Evolutionary conservation across 495 filamentous ascomycete species (phyloP), one percentile per base, ranked within the genome.

Genomic region (Aspergillus incahuasiensis): DNA sequence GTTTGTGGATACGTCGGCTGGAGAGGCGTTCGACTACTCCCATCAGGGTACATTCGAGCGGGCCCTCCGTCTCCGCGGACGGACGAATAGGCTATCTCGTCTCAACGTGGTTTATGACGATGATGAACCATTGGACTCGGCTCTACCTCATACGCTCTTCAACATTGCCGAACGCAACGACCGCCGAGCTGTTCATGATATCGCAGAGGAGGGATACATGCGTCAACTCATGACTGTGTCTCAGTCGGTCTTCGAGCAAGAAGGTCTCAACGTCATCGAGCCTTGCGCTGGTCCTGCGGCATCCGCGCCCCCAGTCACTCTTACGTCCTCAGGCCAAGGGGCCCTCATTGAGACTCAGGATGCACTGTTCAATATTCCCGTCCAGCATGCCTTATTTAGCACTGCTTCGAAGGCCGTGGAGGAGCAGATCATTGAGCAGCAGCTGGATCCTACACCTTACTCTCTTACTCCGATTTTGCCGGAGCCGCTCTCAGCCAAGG

Each of bases 251-350:
- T 95, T 88, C 67, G 73, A 82, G 30, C 79, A 83, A 18, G 79
- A 86, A 38, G 90, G 89, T 0, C 82, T 97, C 11, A 68, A 79
- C 22, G 74, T 83, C 30, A 85, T 96, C 40, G 95, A 97, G 68
- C 86, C 90, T 57, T 88, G 87, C 57, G 88, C 85, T 16, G 72
- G 82, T 45, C 88, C 88, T 5, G 78, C 78, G 16, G 90, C 89
- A 6, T 84, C 89, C 1, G 91, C 92, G n/a, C 92, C 94, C 13
- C 94, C 94, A 0, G 86, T 97, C 58, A 83, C 88, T 44, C 78
- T 97, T 3, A 75, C 84, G 25, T 90, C 85, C 66, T 82, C 86
- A 18, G 88, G 86, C 55, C 86, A 86, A 56, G 78, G 75, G 6
- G 77, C 86, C 1, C 61, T 80, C 32, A 71, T 78, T 19, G 90